A percentile compares a stretch with the other conserved stretches of the same genome.
Conservation (phyloP, 176 grass and related monocot species). For the Cenchrus purpureus region DNA sequence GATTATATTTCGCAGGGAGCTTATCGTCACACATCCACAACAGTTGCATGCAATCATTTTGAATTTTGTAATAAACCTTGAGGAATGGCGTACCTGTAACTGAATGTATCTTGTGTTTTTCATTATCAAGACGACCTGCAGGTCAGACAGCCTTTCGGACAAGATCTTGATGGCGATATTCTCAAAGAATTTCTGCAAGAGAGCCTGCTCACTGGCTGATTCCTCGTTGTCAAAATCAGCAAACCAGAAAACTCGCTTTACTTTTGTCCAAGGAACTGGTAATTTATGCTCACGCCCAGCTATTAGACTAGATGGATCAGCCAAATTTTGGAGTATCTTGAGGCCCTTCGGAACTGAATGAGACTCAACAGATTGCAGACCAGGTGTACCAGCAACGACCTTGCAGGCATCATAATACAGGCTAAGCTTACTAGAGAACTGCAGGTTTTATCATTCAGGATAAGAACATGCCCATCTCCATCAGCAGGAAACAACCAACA, state of each 20-base stretch:
- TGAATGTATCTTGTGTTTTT: constrained; percentile 73
- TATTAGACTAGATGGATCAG: constrained; percentile 57
- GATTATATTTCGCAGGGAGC: background rate
- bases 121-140: constrained; percentile 76
- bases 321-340: constrained; percentile 59
- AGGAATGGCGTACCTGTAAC: constrained; percentile 62
- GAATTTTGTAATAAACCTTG: background rate
- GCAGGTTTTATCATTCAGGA: constrained; percentile 73
- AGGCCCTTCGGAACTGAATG: constrained; percentile 49
- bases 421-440: constrained; percentile 67
- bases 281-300: constrained; percentile 42
- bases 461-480: constrained; percentile 56
- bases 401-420: constrained; percentile 60
- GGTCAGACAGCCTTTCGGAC: constrained; percentile 54
- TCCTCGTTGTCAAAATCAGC: constrained; percentile 61
- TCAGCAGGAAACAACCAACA: constrained; percentile 51
- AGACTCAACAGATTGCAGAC: constrained; percentile 39
- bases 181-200: constrained; percentile 72
- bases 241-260: constrained; percentile 72
- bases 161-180: constrained; percentile 67
- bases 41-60: background rate
- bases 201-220: constrained; percentile 19
- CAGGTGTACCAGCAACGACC: constrained; percentile 65
- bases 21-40: background rate
- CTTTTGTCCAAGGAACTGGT: constrained; percentile 59